A percentile compares a stretch with the other conserved stretches of the same genome.
Evolutionary conservation across 257 asterid genomes (phyloP).

Genomic region (Scutellaria minor): DNA sequence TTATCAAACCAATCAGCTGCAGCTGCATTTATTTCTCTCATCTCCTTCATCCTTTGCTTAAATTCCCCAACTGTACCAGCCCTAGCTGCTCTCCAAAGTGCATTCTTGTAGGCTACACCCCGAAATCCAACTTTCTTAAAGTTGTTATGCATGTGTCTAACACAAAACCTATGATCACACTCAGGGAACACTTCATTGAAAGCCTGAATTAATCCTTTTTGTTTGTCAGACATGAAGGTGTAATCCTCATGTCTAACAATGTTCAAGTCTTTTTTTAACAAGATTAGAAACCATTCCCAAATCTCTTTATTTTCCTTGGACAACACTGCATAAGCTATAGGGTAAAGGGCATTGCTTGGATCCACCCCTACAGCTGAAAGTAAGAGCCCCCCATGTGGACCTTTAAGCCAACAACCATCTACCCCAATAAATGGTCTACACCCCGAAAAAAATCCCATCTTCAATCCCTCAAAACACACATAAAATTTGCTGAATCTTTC

Average conservation of each 20-base stretch:
- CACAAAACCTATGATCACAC: background rate
- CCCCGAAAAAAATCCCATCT: background rate
- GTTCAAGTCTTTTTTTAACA: background rate
- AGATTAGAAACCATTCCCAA: background rate
- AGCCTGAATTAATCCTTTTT: background rate
- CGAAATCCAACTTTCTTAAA: background rate
- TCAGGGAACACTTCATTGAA: background rate
- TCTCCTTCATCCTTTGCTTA: background rate
- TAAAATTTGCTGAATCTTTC: background rate
- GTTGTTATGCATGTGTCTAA: background rate
- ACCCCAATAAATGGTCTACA: constrained; percentile 8
- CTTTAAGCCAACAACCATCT: constrained; percentile 15
- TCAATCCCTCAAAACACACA: background rate
- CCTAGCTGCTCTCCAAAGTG: background rate
- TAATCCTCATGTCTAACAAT: background rate
- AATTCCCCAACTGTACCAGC: background rate
- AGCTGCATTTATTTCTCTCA: background rate
- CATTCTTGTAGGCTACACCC: background rate
- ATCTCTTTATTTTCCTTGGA: background rate
- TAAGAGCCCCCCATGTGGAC: background rate
- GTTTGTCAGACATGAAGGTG: background rate
- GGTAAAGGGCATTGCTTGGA: background rate
- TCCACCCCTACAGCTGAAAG: background rate
- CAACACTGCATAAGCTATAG: background rate
- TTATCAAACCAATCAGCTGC: background rate